phyloP scores from a whole-genome alignment of 345 rosid genomes.

The Arabis hirsuta region DNA sequence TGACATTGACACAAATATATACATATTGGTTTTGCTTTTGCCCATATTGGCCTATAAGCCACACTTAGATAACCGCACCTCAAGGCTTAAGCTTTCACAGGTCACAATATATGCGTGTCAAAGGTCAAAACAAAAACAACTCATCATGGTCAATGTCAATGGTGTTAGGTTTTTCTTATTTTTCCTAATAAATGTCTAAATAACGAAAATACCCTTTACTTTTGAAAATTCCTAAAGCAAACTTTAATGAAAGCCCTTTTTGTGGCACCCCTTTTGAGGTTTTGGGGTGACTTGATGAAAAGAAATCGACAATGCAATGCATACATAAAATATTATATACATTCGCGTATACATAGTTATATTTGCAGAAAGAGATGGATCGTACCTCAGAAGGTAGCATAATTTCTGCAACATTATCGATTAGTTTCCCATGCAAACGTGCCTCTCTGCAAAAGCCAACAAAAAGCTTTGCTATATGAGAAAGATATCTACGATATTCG shows the following conservation, averaged over 20 bases:
- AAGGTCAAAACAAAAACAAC: constrained; percentile 40
- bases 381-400: constrained; percentile 80
- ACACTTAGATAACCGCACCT: constrained; percentile 45
- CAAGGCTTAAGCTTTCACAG: constrained; percentile 42
- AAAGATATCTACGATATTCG: constrained; percentile 50
- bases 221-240: constrained; percentile 43
- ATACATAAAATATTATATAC: constrained; percentile 5
- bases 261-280: constrained; percentile 45
- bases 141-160: constrained; percentile 45
- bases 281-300: constrained; percentile 36
- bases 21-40: constrained; percentile 27
- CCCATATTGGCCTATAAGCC: constrained; percentile 18
- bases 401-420: constrained; percentile 60
- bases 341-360: constrained; percentile 20
- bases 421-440: constrained; percentile 84
- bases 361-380: constrained; percentile 36
- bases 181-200: constrained; percentile 28
- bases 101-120: constrained; percentile 34
- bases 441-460: constrained; percentile 75
- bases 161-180: constrained; percentile 40
- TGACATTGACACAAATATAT: constrained; percentile 22
- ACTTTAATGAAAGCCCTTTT: constrained; percentile 48
- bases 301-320: constrained; percentile 38
- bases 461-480: constrained; percentile 48
- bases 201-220: constrained; percentile 44